Percentiles rank a stretch among this genome's conserved stretches.
Evolutionary conservation across 148 eudicot species (phyloP).

Genomic region (Cornus suecica): DNA sequence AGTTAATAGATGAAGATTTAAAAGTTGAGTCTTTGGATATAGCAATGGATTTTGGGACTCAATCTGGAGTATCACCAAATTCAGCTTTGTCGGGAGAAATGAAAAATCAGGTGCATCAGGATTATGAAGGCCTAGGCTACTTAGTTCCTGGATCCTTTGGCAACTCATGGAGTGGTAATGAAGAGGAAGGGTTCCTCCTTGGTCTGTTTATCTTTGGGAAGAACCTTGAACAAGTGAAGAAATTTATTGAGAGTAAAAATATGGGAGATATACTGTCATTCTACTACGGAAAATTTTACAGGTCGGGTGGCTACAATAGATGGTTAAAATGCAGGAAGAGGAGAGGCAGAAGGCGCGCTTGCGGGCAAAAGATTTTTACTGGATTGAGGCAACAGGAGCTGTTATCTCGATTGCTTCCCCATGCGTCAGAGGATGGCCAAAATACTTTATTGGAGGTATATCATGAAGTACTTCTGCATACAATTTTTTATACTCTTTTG

Average conservation of each 20-base stretch:
- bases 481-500: background rate
- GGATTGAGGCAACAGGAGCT: slow-evolving; percentile 75
- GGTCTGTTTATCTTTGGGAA: slow-evolving; percentile 76
- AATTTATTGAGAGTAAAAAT: slow-evolving; percentile 52
- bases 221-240: slow-evolving; percentile 52
- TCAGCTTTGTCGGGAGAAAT: background rate
- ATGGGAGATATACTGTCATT: slow-evolving; percentile 49
- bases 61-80: slow-evolving; percentile 10
- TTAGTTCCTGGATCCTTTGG: slow-evolving; percentile 45
- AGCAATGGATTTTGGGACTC: background rate
- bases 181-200: slow-evolving; percentile 62
- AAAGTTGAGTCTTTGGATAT: slow-evolving; percentile 7
- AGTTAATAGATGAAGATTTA: background rate
- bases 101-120: slow-evolving; percentile 9
- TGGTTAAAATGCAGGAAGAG: slow-evolving; percentile 70
- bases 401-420: slow-evolving; percentile 52
- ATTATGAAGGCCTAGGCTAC: slow-evolving; percentile 19
- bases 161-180: slow-evolving; percentile 53
- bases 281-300: slow-evolving; percentile 65
- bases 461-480: slow-evolving; percentile 7
- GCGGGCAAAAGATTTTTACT: slow-evolving; percentile 64
- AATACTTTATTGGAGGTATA: slow-evolving; percentile 61
- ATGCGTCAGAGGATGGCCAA: slow-evolving; percentile 54
- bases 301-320: slow-evolving; percentile 42
- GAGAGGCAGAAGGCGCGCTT: slow-evolving; percentile 54